These are phyloP conservation scores for Ormosia semicastrata DNA, from an alignment of 306 rosid species.

Conservation along the genomic window DNA sequence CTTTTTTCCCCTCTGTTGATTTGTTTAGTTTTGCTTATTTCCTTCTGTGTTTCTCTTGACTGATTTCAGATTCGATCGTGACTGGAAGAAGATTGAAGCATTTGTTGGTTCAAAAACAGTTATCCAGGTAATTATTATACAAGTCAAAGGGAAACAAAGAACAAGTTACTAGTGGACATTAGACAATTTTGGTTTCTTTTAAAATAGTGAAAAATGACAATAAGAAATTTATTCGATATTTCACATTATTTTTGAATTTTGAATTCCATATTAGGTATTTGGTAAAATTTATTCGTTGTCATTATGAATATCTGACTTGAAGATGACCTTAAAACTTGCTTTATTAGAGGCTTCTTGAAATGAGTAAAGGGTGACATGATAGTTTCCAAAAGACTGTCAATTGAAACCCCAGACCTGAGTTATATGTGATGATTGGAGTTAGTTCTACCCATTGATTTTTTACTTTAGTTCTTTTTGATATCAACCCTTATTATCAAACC, in stretches of 20 bases:
- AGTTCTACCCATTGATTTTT: neutral
- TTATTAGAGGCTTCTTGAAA: neutral
- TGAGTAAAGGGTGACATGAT: neutral
- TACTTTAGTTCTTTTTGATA: neutral
- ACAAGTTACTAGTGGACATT: neutral
- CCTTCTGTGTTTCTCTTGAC: slow-evolving; percentile 4
- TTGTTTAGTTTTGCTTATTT: neutral
- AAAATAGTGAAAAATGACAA: neutral
- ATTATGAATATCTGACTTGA: neutral
- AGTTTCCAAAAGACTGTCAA: neutral
- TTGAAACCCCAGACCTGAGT: neutral
- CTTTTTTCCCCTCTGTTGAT: neutral
- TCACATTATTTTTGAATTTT: slow-evolving; percentile 4
- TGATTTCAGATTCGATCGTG: slow-evolving; percentile 82
- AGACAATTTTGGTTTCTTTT: slow-evolving; percentile 4
- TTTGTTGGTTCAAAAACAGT: slow-evolving; percentile 95
- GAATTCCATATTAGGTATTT: neutral
- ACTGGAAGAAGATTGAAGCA: slow-evolving; percentile 99
- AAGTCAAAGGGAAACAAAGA: neutral
- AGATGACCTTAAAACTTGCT: neutral
- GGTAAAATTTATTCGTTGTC: slow-evolving; percentile 7
- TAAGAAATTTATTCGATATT: neutral
- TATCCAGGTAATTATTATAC: slow-evolving; percentile 71
- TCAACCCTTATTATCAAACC: neutral
- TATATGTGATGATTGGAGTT: neutral